These are phyloP conservation scores for Chlorencoelia australis DNA, from an alignment of 2,329 filamentous ascomycete genomes.

Conservation along the genomic window DNA sequence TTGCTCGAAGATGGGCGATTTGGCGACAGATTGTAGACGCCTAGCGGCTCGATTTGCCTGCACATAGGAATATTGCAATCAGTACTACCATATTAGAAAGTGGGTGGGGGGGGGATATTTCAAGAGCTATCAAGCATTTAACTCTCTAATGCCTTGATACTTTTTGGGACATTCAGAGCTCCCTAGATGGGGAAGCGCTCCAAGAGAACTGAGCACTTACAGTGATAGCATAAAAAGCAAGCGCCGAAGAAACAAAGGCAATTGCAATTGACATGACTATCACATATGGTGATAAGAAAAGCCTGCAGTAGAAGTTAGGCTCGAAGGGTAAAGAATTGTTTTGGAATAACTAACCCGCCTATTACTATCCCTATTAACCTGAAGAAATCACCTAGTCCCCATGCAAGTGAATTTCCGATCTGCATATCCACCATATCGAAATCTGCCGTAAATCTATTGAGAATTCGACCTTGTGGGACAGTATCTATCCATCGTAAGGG, in stretches of 20 bases:
- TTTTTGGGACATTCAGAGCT: too few relatives aligned
- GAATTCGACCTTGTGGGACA: constrained; percentile 60
- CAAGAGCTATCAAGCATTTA: too few relatives aligned
- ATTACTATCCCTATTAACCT: constrained; percentile 49
- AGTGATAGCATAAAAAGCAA: constrained; percentile 35
- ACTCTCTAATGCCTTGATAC: too few relatives aligned
- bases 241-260: neutral
- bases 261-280: constrained; percentile 32
- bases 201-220: too few relatives aligned
- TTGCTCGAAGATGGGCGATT: constrained; percentile 61
- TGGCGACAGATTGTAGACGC: constrained; percentile 62
- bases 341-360: constrained; percentile 32
- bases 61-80: too few relatives aligned
- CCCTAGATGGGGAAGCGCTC: too few relatives aligned
- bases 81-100: too few relatives aligned
- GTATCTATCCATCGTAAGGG: constrained; percentile 70
- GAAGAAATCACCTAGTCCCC: constrained; percentile 1
- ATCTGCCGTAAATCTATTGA: constrained; percentile 68
- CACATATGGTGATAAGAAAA: constrained; percentile 49
- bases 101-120: too few relatives aligned
- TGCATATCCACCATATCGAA: constrained; percentile 32
- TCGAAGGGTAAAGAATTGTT: neutral
- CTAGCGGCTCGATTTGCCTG: constrained; percentile 63
- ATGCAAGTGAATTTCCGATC: constrained; percentile 2
- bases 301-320: neutral